Evolutionary conservation across 192 early-diverging fungal genomes (phyloP).

Genomic region (Entomortierella lignicola): DNA sequence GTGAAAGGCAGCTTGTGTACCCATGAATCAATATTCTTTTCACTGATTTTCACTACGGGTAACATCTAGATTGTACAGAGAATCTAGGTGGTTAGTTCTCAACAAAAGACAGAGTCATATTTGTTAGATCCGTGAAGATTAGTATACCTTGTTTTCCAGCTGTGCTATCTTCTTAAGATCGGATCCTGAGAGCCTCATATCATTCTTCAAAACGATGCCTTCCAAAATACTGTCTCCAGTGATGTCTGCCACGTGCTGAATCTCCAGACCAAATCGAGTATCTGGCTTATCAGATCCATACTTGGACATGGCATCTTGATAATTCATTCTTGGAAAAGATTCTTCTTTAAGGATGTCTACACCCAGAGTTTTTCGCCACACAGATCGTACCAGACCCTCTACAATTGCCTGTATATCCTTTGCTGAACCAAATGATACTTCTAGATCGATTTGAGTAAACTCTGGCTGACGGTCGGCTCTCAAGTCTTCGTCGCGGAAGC

Average conservation of each 20-base stretch:
- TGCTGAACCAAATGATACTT: slow-evolving; percentile 85
- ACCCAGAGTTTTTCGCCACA: slow-evolving; percentile 70
- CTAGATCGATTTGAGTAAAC: slow-evolving; percentile 95
- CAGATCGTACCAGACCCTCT: slow-evolving; percentile 74
- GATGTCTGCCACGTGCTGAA: slow-evolving; percentile 40
- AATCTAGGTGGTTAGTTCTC: too few species aligned
- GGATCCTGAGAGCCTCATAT: slow-evolving; percentile 41
- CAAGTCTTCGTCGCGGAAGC: slow-evolving; percentile 91
- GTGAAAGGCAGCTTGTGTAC: slow-evolving; percentile 38
- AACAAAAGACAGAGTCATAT: too few species aligned
- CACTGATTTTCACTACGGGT: slow-evolving; percentile 61
- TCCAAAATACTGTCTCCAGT: slow-evolving; percentile 54
- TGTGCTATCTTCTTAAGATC: slow-evolving; percentile 46
- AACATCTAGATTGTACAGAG: slow-evolving; percentile 26
- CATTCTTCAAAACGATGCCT: slow-evolving; percentile 62
- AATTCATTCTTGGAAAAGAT: slow-evolving; percentile 82
- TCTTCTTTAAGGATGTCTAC: slow-evolving; percentile 59
- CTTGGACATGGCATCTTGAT: slow-evolving; percentile 81
- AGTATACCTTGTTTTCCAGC: slow-evolving; percentile 13
- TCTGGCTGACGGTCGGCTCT: slow-evolving; percentile 93
- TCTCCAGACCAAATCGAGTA: slow-evolving; percentile 80
- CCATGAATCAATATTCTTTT: slow-evolving; percentile 58
- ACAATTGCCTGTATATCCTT: slow-evolving; percentile 77
- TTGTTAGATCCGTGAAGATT: too few species aligned
- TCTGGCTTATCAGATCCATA: slow-evolving; percentile 96